Conservation (phyloP, 2,329 filamentous ascomycete genomes). For the Akanthomyces dipterigenus region DNA sequence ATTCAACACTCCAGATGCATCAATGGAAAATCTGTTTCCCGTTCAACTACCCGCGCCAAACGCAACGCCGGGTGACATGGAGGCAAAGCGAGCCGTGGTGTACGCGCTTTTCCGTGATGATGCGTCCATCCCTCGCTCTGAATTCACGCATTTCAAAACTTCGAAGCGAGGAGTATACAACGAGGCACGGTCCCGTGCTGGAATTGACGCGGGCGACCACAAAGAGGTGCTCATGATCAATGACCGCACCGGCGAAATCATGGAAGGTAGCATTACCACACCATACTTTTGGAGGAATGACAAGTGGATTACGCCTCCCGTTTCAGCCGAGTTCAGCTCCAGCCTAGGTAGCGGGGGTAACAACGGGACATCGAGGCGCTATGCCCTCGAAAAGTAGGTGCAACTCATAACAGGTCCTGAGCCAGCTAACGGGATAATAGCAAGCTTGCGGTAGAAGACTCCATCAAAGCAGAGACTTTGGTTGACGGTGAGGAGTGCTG, state of each 20-base stretch:
- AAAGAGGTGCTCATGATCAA: slow-evolving; percentile 75
- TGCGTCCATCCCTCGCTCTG: slow-evolving; percentile 36
- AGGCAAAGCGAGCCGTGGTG: slow-evolving; percentile 21
- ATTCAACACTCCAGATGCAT: slow-evolving; percentile 29
- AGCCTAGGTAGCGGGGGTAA: slow-evolving; percentile 63
- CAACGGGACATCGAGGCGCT: slow-evolving; percentile 72
- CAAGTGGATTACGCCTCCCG: slow-evolving; percentile 73
- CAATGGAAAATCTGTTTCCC: slow-evolving; percentile 52
- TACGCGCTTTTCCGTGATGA: slow-evolving; percentile 41
- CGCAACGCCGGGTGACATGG: slow-evolving; percentile 15
- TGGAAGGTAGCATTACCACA: slow-evolving; percentile 80
- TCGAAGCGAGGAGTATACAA: slow-evolving; percentile 68
- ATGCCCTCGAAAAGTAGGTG: slow-evolving; percentile 64
- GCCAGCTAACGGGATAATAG: slow-evolving; percentile 24
- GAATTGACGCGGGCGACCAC: slow-evolving; percentile 42
- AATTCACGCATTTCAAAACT: slow-evolving; percentile 84
- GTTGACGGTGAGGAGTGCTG: slow-evolving; percentile 71
- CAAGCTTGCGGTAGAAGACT: slow-evolving; percentile 58
- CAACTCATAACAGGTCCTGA: not conserved
- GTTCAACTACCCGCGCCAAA: slow-evolving; percentile 41
- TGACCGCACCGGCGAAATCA: slow-evolving; percentile 52
- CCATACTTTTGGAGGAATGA: slow-evolving; percentile 71
- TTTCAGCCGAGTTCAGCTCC: slow-evolving; percentile 35
- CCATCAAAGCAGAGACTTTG: slow-evolving; percentile 53
- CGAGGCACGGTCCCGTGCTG: slow-evolving; percentile 55